Evolutionary conservation across 257 asterid genomes (phyloP).

Genomic region (Apocynum venetum): DNA sequence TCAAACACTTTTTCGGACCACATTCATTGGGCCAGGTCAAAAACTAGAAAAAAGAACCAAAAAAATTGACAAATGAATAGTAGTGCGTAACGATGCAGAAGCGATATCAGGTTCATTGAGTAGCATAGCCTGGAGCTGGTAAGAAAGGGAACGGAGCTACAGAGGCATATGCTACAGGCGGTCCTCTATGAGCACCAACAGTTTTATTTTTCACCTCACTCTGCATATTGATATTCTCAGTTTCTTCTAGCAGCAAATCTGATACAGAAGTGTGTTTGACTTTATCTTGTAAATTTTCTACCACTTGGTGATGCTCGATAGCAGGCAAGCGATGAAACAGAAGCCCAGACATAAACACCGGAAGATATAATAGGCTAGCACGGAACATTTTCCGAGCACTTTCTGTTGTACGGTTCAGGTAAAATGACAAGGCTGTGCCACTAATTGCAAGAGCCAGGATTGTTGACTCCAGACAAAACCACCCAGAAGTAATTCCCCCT

Average conservation of each 20-base stretch:
- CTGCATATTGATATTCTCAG: slow-evolving; percentile 20
- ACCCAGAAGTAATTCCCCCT: slow-evolving; percentile 92
- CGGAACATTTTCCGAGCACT: slow-evolving; percentile 92
- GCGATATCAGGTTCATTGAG: neutral
- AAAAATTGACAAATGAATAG: neutral
- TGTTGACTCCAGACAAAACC: slow-evolving; percentile 92
- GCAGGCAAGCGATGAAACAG: slow-evolving; percentile 57
- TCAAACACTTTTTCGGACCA: neutral
- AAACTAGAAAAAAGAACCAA: neutral
- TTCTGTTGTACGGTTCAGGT: slow-evolving; percentile 52
- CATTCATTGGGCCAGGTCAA: neutral
- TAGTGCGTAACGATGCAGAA: neutral
- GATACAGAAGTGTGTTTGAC: slow-evolving; percentile 29
- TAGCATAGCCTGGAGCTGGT: slow-evolving; percentile 74
- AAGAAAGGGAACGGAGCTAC: slow-evolving; percentile 94
- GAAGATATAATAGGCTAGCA: slow-evolving; percentile 91
- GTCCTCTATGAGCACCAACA: slow-evolving; percentile 31
- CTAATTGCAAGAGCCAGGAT: slow-evolving; percentile 85
- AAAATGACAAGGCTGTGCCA: slow-evolving; percentile 63
- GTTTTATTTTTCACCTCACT: slow-evolving; percentile 24
- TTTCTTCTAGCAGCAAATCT: slow-evolving; percentile 25
- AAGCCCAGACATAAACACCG: slow-evolving; percentile 97
- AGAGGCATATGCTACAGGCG: slow-evolving; percentile 94
- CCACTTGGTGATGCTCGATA: slow-evolving; percentile 35
- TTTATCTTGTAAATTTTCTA: slow-evolving; percentile 23